Evolutionary conservation across 1,284 basidiomycete species (phyloP).

Genomic region (Tylopilus orsonianus): DNA sequence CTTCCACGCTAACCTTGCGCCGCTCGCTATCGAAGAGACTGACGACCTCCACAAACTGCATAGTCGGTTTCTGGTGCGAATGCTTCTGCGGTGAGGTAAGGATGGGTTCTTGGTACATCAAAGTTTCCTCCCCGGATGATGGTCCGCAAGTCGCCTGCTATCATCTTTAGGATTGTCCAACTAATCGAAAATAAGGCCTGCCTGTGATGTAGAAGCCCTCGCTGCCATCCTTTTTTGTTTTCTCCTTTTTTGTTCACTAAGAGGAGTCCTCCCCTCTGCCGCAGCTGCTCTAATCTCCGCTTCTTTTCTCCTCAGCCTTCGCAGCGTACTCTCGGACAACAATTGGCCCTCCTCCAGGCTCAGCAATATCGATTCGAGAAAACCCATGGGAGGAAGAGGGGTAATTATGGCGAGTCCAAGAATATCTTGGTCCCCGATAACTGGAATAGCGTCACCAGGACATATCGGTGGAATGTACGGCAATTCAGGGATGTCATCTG

Average conservation of each 20-base stretch:
- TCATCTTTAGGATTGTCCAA: neutral
- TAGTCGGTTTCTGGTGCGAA: neutral
- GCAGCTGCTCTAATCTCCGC: slow-evolving; percentile 21
- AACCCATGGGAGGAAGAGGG: slow-evolving; percentile 22
- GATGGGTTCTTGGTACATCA: neutral
- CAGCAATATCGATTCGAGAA: slow-evolving; percentile 23
- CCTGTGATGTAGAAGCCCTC: slow-evolving; percentile 14
- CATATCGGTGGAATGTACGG: slow-evolving; percentile 22
- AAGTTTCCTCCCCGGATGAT: slow-evolving; percentile 3
- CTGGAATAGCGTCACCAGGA: neutral
- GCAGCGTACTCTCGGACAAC: slow-evolving; percentile 28
- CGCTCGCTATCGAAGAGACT: neutral
- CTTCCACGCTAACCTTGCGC: slow-evolving; percentile 14
- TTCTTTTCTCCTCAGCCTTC: slow-evolving; percentile 27
- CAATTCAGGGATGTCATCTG: slow-evolving; percentile 26
- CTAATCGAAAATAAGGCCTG: slow-evolving; percentile 1
- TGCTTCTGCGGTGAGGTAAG: neutral
- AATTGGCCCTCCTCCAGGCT: slow-evolving; percentile 27
- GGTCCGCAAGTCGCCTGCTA: slow-evolving; percentile 1
- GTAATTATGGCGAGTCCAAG: slow-evolving; percentile 21
- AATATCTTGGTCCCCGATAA: slow-evolving; percentile 6
- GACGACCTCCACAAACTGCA: neutral
- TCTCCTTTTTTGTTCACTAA: slow-evolving; percentile 26
- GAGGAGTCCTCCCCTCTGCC: slow-evolving; percentile 24
- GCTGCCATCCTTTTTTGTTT: slow-evolving; percentile 20